Conservation (phyloP, 2,329 filamentous ascomycete genomes). For the Septoria petroselini region DNA sequence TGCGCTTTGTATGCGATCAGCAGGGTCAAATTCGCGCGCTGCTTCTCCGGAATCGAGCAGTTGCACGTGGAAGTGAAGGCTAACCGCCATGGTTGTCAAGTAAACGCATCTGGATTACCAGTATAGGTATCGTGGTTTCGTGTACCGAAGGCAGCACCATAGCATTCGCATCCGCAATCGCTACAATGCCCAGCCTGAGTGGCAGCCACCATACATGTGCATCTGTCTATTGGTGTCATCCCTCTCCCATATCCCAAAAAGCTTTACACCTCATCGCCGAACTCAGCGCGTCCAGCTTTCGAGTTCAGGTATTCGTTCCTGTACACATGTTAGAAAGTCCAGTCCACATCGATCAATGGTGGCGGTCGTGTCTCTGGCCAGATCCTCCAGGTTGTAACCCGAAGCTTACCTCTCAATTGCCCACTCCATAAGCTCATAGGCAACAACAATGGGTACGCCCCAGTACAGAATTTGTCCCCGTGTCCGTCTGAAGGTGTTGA, state of each 20-base stretch:
- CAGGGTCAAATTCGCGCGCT: too few species aligned
- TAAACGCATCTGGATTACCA: too few species aligned
- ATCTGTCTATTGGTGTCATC: constrained; percentile 5
- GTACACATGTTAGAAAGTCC: constrained; percentile 15
- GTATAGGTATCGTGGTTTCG: too few species aligned
- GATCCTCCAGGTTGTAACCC: neutral
- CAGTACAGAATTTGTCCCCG: constrained; percentile 85
- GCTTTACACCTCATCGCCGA: constrained; percentile 44
- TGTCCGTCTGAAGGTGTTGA: constrained; percentile 91
- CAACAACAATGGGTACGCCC: constrained; percentile 71
- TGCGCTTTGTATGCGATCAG: too few species aligned
- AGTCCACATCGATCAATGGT: neutral
- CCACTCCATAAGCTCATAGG: constrained; percentile 85
- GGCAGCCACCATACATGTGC: constrained; percentile 6
- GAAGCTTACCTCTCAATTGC: constrained; percentile 75
- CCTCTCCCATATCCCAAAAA: neutral
- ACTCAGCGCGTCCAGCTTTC: constrained; percentile 64
- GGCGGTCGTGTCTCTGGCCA: neutral
- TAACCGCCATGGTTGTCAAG: too few species aligned
- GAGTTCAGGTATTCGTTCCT: constrained; percentile 82
- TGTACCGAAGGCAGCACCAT: too few species aligned
- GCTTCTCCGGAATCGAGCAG: too few species aligned
- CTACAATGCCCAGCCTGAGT: neutral
- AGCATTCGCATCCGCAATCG: too few species aligned
- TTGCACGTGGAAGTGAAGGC: too few species aligned